A percentile compares a stretch with the other conserved stretches of the same genome.
Conservation (phyloP, 1,284 basidiomycete genomes). For the Mycena citricolor region DNA sequence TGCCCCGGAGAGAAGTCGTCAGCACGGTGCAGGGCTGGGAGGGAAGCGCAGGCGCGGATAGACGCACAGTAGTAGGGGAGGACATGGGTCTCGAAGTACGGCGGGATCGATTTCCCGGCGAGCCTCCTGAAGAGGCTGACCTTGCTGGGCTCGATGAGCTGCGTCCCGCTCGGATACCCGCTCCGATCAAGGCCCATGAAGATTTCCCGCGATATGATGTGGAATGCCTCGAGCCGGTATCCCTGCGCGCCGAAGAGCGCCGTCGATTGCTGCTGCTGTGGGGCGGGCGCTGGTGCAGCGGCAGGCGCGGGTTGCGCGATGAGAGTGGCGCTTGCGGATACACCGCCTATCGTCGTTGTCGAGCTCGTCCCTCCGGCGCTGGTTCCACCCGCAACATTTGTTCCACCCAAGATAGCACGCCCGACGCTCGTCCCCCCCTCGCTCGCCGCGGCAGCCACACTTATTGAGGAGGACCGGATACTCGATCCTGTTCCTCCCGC, state of each 20-base stretch:
- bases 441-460: no score
- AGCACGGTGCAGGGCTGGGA: background rate
- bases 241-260: constrained; percentile 19
- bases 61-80: constrained; percentile 19
- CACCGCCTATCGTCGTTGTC: no score
- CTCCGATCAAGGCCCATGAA: constrained; percentile 17
- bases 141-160: constrained; percentile 18
- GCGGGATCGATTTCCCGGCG: constrained; percentile 12
- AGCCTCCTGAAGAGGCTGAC: constrained; percentile 18
- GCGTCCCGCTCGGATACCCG: constrained; percentile 10
- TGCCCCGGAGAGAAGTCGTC: background rate
- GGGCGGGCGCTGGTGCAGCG: background rate
- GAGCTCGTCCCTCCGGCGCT: no score
- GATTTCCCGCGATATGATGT: constrained; percentile 18
- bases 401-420: no score
- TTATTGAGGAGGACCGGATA: no score
- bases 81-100: constrained; percentile 20
- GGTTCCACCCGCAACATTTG: no score
- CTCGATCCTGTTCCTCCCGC: background rate
- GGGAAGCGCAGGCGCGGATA: no score
- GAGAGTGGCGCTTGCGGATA: no score
- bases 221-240: constrained; percentile 15
- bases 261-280: constrained; percentile 16
- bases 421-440: no score
- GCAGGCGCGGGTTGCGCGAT: no score